phyloP scores from a whole-genome alignment of 306 rosid genomes.

The Mimosa bimucronata region DNA sequence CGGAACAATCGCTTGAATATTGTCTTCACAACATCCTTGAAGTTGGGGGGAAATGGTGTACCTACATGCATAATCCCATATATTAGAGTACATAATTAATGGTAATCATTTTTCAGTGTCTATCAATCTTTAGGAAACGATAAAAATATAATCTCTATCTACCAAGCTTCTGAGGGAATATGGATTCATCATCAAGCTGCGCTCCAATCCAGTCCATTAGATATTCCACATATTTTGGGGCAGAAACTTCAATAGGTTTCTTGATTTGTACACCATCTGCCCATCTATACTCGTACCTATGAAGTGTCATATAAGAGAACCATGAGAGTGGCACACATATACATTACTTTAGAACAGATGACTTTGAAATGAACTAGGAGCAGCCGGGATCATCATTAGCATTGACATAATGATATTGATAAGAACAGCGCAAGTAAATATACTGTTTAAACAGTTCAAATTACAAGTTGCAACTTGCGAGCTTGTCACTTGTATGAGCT shows the following conservation, averaged over 20 bases:
- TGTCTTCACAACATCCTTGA: conserved; percentile 96
- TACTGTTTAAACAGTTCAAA: conserved; percentile 20
- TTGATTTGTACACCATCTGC: conserved; percentile 98
- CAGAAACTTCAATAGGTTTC: conserved; percentile 98
- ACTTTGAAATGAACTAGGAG: conserved; percentile 21
- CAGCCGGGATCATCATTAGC: conserved; percentile 11
- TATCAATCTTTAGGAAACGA: background rate
- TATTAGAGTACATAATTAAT: conserved; percentile 16
- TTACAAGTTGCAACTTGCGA: background rate
- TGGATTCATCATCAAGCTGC: conserved; percentile 97
- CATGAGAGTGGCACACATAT: conserved; percentile 25
- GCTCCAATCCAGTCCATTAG: conserved; percentile 98
- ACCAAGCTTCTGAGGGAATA: conserved; percentile 99
- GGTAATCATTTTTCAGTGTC: conserved; percentile 14
- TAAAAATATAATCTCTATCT: conserved; percentile 27
- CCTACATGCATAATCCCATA: conserved; percentile 55
- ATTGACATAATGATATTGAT: conserved; percentile 18
- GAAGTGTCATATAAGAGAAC: conserved; percentile 35
- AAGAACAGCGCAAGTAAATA: conserved; percentile 9
- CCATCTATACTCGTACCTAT: conserved; percentile 97
- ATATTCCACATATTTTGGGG: conserved; percentile 98
- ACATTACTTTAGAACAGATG: background rate
- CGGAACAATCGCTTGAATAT: conserved; percentile 95
- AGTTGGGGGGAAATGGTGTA: conserved; percentile 90
- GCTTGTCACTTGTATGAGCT: background rate